A percentile compares a stretch with the other conserved stretches of the same genome.
Evolutionary conservation across 2,329 filamentous ascomycete genomes (phyloP).

Genomic region (Plectosphaerella plurivora): DNA sequence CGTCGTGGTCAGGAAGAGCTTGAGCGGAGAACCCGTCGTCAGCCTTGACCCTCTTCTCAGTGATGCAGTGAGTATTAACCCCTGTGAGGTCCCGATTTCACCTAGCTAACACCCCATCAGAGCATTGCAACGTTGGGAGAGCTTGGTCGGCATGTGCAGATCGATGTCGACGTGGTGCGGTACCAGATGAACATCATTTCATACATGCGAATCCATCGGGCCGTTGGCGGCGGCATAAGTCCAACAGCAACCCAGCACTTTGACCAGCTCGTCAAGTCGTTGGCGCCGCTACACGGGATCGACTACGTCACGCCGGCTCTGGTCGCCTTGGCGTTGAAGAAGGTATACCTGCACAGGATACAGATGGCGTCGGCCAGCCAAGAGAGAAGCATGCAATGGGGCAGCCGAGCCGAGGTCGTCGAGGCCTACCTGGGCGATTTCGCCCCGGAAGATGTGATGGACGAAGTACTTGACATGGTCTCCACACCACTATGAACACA

Average conservation of each 20-base stretch:
- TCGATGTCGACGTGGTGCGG: conserved; percentile 72
- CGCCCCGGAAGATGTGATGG: conserved; percentile 58
- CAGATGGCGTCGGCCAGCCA: conserved; percentile 61
- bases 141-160: conserved; percentile 52
- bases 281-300: conserved; percentile 78
- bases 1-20: conserved; percentile 35
- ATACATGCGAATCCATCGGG: conserved; percentile 84
- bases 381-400: conserved; percentile 91
- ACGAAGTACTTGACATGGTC: conserved; percentile 57
- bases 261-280: conserved; percentile 60
- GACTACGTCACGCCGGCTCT: conserved; percentile 81
- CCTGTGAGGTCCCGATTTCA: too few relatives aligned
- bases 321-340: conserved; percentile 74
- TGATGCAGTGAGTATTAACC: conserved; percentile 31
- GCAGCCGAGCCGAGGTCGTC: conserved; percentile 71
- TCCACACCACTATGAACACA: conserved; percentile 42
- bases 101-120: conserved; percentile 20
- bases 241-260: conserved; percentile 77
- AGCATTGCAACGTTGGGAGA: conserved; percentile 57
- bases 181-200: conserved; percentile 86
- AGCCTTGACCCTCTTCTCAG: conserved; percentile 30
- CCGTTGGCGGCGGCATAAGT: conserved; percentile 73
- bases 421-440: conserved; percentile 59
- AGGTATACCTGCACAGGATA: conserved; percentile 85
- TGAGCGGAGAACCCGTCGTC: conserved; percentile 9